These are phyloP conservation scores for Plasmodium cynomolgi DNA, from an alignment of 169 alveolate genomes.

Conservation along the genomic window DNA sequence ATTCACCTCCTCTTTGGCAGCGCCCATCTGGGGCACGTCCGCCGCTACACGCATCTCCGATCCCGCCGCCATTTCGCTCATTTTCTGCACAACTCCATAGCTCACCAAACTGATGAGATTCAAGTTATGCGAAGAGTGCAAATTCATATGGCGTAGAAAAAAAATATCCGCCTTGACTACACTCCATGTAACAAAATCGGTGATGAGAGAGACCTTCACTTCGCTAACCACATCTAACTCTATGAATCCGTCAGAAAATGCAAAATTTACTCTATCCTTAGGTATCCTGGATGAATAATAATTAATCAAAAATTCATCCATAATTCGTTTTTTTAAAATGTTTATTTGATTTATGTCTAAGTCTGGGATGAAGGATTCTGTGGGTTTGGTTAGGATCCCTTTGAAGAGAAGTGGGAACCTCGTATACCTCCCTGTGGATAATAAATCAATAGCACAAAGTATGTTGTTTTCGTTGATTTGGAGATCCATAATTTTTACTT, in stretches of 20 bases:
- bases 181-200: constrained; percentile 47
- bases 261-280: constrained; percentile 51
- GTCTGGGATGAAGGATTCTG: constrained; percentile 10
- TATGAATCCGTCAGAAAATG: constrained; percentile 27
- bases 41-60: not conserved
- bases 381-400: constrained; percentile 6
- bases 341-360: constrained; percentile 6
- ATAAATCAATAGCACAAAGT: constrained; percentile 33
- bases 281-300: constrained; percentile 51
- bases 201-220: constrained; percentile 29
- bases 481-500: constrained; percentile 19
- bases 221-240: constrained; percentile 46
- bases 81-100: constrained; percentile 12
- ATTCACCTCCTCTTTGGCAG: not conserved
- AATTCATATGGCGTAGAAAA: constrained; percentile 13
- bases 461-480: constrained; percentile 40
- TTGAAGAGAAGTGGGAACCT: constrained; percentile 38
- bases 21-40: not conserved
- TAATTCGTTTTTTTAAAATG: constrained; percentile 39
- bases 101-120: constrained; percentile 11
- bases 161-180: constrained; percentile 19
- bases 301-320: constrained; percentile 51
- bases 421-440: constrained; percentile 45
- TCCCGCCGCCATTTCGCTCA: not conserved
- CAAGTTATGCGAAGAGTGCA: constrained; percentile 17